A percentile compares a stretch with the other conserved stretches of the same genome.
These are phyloP conservation scores for Solanum appendiculatum DNA, from an alignment of 257 asterid species.

Conservation along the genomic window DNA sequence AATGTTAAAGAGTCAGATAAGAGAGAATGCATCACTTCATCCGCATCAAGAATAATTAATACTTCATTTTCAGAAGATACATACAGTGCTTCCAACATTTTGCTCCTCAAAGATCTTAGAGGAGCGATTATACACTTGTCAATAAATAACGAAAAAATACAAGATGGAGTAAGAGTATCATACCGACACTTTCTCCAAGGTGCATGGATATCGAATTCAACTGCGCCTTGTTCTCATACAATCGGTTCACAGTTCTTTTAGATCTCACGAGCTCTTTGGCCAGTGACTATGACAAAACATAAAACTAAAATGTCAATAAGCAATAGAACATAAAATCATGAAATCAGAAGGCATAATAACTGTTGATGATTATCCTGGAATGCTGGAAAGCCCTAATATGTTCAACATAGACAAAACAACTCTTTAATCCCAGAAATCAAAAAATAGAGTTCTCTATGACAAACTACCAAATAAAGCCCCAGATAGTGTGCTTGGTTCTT, in stretches of 20 bases:
- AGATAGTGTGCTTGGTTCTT: neutral
- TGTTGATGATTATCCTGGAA: neutral
- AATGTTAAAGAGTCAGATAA: neutral
- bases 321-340: neutral
- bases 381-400: neutral
- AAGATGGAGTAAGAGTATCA: neutral
- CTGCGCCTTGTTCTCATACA: constrained; percentile 89
- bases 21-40: neutral
- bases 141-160: neutral
- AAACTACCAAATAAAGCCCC: neutral
- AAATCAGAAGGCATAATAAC: neutral
- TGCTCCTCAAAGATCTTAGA: neutral
- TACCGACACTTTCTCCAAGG: constrained; percentile 96
- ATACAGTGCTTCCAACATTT: neutral
- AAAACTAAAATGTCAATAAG: neutral
- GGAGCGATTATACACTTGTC: neutral
- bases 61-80: neutral
- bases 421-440: neutral
- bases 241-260: constrained; percentile 70
- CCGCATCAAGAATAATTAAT: neutral
- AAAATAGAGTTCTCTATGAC: neutral
- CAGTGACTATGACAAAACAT: constrained; percentile 39
- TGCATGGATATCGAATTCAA: constrained; percentile 93
- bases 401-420: neutral
- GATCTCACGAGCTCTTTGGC: constrained; percentile 93